Conservation (phyloP, 2,329 filamentous ascomycete species). For the Aspergillus novofumigatus region DNA sequence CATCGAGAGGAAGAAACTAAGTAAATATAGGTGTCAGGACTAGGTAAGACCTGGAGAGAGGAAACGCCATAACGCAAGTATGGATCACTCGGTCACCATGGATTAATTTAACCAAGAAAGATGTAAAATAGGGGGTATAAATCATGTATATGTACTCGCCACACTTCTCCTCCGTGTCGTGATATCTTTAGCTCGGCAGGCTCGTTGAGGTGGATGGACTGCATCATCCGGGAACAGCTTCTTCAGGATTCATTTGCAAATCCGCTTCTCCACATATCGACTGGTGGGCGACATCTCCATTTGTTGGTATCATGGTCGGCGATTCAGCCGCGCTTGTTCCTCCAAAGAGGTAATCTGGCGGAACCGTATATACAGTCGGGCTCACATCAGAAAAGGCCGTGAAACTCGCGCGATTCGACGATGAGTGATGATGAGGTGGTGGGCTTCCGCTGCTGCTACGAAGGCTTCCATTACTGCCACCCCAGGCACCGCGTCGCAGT, state of each 20-base stretch:
- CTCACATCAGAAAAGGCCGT: slow-evolving; percentile 31
- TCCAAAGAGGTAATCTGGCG: slow-evolving; percentile 15
- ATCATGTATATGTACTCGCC: background rate
- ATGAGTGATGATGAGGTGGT: slow-evolving; percentile 34
- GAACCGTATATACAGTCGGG: slow-evolving; percentile 20
- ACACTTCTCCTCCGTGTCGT: background rate
- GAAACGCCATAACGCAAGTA: background rate
- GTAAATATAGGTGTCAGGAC: background rate
- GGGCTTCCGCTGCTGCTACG: slow-evolving; percentile 48
- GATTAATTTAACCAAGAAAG: background rate
- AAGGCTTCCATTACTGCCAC: slow-evolving; percentile 72
- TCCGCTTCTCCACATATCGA: background rate
- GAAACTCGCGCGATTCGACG: slow-evolving; percentile 34
- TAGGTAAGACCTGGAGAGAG: background rate
- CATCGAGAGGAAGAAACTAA: background rate
- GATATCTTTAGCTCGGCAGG: background rate
- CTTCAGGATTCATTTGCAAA: background rate
- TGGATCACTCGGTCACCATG: background rate
- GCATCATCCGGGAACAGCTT: background rate
- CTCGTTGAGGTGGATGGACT: background rate
- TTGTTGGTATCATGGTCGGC: slow-evolving; percentile 12
- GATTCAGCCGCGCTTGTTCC: slow-evolving; percentile 11
- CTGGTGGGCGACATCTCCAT: slow-evolving; percentile 2
- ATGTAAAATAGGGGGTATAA: background rate
- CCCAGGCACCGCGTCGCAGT: slow-evolving; percentile 72